Evolutionary conservation across 2,329 filamentous ascomycete genomes (phyloP).

Genomic region (Chaetomiaceae sp.): DNA sequence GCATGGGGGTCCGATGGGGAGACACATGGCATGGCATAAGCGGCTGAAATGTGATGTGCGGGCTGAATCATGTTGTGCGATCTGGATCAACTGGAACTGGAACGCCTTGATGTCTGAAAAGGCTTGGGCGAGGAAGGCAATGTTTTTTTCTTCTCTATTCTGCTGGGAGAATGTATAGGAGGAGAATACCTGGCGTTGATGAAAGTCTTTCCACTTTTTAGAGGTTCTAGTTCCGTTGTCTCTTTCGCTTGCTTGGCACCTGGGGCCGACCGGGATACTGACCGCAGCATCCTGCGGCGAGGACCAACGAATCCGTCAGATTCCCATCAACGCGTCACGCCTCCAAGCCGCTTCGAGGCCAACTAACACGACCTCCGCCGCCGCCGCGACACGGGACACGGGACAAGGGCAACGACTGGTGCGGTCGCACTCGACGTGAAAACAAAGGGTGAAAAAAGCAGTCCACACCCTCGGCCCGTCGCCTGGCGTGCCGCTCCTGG

Average conservation of each 20-base stretch:
- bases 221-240: background rate
- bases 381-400: conserved; percentile 1
- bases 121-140: background rate
- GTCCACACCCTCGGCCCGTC: conserved; percentile 4
- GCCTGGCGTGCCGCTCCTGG: conserved; percentile 1
- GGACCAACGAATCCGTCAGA: conserved; percentile 18
- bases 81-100: background rate
- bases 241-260: conserved; percentile 5
- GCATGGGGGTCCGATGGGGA: background rate
- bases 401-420: conserved; percentile 17
- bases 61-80: background rate
- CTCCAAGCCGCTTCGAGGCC: conserved; percentile 15
- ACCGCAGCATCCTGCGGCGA: conserved; percentile 13
- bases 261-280: conserved; percentile 1
- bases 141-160: background rate
- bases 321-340: conserved; percentile 15
- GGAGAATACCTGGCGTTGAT: too few relatives aligned
- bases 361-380: conserved; percentile 20
- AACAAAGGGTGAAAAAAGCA: conserved; percentile 11
- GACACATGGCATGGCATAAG: conserved; percentile 12
- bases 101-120: too few relatives aligned
- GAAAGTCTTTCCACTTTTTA: background rate
- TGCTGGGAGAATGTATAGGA: too few relatives aligned
- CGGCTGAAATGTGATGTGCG: conserved; percentile 16
- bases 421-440: conserved; percentile 15